phyloP scores from a whole-genome alignment of 495 filamentous ascomycete species.

The Neurospora terricola region DNA sequence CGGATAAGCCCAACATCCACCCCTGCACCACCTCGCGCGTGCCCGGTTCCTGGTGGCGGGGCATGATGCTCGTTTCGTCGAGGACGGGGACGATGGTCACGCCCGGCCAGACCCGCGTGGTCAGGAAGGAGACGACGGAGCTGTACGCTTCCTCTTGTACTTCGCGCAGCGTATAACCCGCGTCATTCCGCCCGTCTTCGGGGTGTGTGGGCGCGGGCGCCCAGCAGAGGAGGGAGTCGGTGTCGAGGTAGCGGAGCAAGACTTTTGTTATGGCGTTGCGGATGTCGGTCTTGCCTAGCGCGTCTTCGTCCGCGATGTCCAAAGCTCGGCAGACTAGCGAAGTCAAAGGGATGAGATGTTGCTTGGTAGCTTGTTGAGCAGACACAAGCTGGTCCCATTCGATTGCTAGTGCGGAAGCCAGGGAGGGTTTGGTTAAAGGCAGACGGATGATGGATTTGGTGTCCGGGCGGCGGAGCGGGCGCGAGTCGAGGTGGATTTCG shows the following conservation, averaged over 20 bases:
- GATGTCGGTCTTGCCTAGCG: conserved; percentile 17
- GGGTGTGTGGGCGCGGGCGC: conserved; percentile 43
- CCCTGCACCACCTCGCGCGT: conserved; percentile 65
- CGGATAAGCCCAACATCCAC: conserved; percentile 63
- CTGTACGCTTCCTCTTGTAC: conserved; percentile 57
- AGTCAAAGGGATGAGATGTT: conserved; percentile 84
- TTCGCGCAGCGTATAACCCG: conserved; percentile 50
- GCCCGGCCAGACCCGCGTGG: conserved; percentile 73
- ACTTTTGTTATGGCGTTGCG: conserved; percentile 53
- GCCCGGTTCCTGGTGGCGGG: conserved; percentile 54
- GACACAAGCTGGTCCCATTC: conserved; percentile 86
- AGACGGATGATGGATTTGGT: conserved; percentile 56
- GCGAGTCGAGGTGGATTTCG: conserved; percentile 68
- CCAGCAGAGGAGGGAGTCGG: conserved; percentile 91
- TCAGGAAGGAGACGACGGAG: conserved; percentile 60
- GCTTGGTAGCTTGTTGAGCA: conserved; percentile 63
- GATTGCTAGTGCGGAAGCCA: conserved; percentile 77
- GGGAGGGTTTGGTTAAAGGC: conserved; percentile 63
- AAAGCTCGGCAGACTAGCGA: conserved; percentile 69
- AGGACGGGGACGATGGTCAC: conserved; percentile 65
- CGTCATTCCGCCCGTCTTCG: conserved; percentile 7
- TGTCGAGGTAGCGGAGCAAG: conserved; percentile 77
- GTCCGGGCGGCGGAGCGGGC: conserved; percentile 67
- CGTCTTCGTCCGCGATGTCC: conserved; percentile 62
- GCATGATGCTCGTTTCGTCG: conserved; percentile 63